A percentile compares a stretch with the other conserved stretches of the same genome.
phyloP scores from a whole-genome alignment of 495 filamentous ascomycete species.

The Sporormia fimetaria region DNA sequence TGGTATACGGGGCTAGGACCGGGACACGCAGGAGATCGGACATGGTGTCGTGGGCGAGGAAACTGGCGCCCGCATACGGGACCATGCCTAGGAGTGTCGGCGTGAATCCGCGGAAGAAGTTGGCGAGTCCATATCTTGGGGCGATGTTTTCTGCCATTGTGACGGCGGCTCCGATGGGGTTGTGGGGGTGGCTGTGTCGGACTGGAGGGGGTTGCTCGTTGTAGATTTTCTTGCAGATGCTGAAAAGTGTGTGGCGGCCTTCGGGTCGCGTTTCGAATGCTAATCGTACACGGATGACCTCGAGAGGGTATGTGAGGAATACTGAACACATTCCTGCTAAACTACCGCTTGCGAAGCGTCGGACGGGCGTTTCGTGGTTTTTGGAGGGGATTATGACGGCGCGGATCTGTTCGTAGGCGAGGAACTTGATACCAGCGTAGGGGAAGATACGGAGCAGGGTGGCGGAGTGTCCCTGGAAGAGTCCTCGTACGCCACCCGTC shows the following conservation, averaged over 20 bases:
- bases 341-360: constrained; percentile 66
- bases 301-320: constrained; percentile 89
- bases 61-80: constrained; percentile 94
- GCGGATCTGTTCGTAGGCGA: constrained; percentile 93
- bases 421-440: constrained; percentile 93
- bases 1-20: constrained; percentile 56
- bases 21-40: constrained; percentile 69
- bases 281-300: constrained; percentile 81
- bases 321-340: constrained; percentile 81
- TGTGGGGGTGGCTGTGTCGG: constrained; percentile 26
- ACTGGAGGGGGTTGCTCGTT: constrained; percentile 45
- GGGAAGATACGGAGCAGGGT: constrained; percentile 92
- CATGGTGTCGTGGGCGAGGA: constrained; percentile 83
- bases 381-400: constrained; percentile 54
- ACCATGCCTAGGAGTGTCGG: constrained; percentile 88
- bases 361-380: constrained; percentile 66
- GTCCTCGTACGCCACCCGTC: constrained; percentile 57
- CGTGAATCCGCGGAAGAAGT: constrained; percentile 92
- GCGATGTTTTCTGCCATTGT: constrained; percentile 37
- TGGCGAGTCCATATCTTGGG: constrained; percentile 58
- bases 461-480: constrained; percentile 89
- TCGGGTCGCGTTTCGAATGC: constrained; percentile 80
- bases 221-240: constrained; percentile 76
- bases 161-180: constrained; percentile 22
- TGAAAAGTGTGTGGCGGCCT: constrained; percentile 50